Base-by-base conservation (phyloP, 78 protist species). In the Guillardia theta region DNA sequence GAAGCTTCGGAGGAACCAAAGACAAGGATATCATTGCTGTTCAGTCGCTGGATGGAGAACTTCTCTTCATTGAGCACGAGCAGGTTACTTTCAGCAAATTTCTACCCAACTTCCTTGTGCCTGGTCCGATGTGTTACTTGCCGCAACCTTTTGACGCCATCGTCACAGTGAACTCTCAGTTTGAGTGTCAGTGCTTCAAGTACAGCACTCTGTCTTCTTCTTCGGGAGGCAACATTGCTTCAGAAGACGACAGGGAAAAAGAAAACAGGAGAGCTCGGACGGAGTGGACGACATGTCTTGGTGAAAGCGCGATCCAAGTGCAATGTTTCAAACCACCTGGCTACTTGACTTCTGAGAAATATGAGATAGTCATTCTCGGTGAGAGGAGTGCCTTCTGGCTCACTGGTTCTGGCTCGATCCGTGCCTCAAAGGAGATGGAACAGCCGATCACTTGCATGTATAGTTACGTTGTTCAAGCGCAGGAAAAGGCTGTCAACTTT, bases 21-120 rank as follows among this genome's bases (percentile, higher is more conserved):
- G 94, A 6, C 37, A 58, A 48, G 62, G 96, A 96, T 10, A 27
- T 19, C 37, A n/a, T 94, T n/a, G 41, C 92, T 58, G 90, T 96
- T 19, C 97, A 96, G 95, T 95, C 97, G 22, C 83, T 96, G 90
- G 97, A 96, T 62, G 97, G 97, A 0, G 22, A 46, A n/a, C 30
- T 95, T 22, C n/a, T 48, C 44, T 22, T 96, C 47, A 19, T 95
- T 76, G 97, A 96, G 93, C 93, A 80, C 58, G 96, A 95, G 36
- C 36, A 27, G 9, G 9, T 43, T 22, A 0, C 19, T 41, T 94
- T 93, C 94, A 18, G 47, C 46, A 43, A 95, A 22, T 48, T 50
- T 41, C 95, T 96, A 8, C 43, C 94, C 36, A 45, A 92, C 83
- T 92, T 94, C 92, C 58, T 96, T 8, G 27, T 95, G n/a, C 97